Percentiles rank a stretch among this genome's conserved stretches.
Evolutionary conservation across 805 yeast species (phyloP).

Genomic region (Metschnikowia lachancei): DNA sequence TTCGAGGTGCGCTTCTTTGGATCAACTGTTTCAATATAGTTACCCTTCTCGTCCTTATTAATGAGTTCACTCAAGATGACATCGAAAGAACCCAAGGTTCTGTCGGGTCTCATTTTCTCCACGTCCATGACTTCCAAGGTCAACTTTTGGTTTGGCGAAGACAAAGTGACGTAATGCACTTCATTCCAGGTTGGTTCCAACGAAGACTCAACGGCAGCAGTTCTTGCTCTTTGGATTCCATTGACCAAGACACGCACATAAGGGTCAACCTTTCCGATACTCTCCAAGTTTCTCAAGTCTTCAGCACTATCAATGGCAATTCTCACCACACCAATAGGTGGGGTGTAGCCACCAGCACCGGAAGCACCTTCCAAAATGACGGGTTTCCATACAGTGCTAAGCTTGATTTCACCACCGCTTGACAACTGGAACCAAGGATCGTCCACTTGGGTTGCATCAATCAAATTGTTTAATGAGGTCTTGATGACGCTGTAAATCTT

Average conservation of each 20-base stretch:
- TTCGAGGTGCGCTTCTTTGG: slow-evolving; percentile 56
- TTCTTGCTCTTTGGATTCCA: slow-evolving; percentile 74
- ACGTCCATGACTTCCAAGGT: slow-evolving; percentile 92
- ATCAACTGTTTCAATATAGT: slow-evolving; percentile 56
- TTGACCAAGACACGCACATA: slow-evolving; percentile 78
- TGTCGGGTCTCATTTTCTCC: slow-evolving; percentile 72
- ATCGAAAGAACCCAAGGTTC: slow-evolving; percentile 82
- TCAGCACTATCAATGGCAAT: slow-evolving; percentile 67
- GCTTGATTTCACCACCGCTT: slow-evolving; percentile 70
- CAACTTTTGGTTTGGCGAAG: slow-evolving; percentile 77
- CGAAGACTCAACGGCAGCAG: slow-evolving; percentile 62
- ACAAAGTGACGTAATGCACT: slow-evolving; percentile 73
- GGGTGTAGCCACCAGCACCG: slow-evolving; percentile 80
- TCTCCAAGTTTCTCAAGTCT: slow-evolving; percentile 79
- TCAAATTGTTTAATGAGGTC: slow-evolving; percentile 57
- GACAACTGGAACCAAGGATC: slow-evolving; percentile 73
- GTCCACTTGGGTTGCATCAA: slow-evolving; percentile 76
- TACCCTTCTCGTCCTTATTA: slow-evolving; percentile 62
- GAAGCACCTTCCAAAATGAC: slow-evolving; percentile 66
- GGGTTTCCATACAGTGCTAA: slow-evolving; percentile 81
- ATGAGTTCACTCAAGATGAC: slow-evolving; percentile 66
- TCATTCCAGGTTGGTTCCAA: slow-evolving; percentile 85
- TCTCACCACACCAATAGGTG: slow-evolving; percentile 91
- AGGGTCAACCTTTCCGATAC: slow-evolving; percentile 89
- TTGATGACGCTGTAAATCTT: slow-evolving; percentile 58